Evolutionary conservation across 2,329 filamentous ascomycete species (phyloP), one percentile per base, ranked within the genome.

Genomic region (Diaporthe batatas): DNA sequence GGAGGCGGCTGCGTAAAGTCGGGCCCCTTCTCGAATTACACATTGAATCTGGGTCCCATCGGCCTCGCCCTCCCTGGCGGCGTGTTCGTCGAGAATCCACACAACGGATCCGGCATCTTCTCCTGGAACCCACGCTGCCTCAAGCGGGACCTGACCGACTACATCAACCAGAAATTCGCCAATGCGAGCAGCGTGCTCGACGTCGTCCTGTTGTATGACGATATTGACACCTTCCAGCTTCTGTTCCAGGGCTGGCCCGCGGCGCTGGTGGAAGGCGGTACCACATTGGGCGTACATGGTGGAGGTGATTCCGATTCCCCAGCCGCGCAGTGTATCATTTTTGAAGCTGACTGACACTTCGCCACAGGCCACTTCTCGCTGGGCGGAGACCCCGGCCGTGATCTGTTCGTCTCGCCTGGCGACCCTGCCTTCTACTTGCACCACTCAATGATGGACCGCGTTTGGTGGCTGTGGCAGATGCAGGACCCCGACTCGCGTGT

Each of bases 1-100:
- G 88, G 88, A 32, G 88, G 88, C 55, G 88, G 87, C 12, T 90
- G 88, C 76, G 80, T 90, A 1, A 81, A 78, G 7, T 80, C 78
- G 8, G 86, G 86, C 0, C 87, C 87, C 0, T 82, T 88, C 11
- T 78, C 78, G 72, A 81, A 84, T 77, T 77, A 81, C 77, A 78
- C 80, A 25, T 79, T 83, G 62, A 80, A 75, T 58, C 77, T 83
- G 36, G 81, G 80, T n/a, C 79, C 82, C 8, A 82, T 80, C 21
- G 77, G 79, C 67, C 68, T 79, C 29, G 79, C 76, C 47, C 76
- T 76, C 21, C 75, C 72, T 29, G 77, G 75, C 42, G 76, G 74
- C 16, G 69, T 79, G 10, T 75, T 77, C 47, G 77, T 76, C 69
- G 79, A 79, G 71, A 55, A 55, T n/a, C 49, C 65, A 34, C 77